A percentile compares a stretch with the other conserved stretches of the same genome.
These are phyloP conservation scores for Pseudogymnoascus sp. DNA, from an alignment of 2,329 filamentous ascomycete species.

Conservation along the genomic window DNA sequence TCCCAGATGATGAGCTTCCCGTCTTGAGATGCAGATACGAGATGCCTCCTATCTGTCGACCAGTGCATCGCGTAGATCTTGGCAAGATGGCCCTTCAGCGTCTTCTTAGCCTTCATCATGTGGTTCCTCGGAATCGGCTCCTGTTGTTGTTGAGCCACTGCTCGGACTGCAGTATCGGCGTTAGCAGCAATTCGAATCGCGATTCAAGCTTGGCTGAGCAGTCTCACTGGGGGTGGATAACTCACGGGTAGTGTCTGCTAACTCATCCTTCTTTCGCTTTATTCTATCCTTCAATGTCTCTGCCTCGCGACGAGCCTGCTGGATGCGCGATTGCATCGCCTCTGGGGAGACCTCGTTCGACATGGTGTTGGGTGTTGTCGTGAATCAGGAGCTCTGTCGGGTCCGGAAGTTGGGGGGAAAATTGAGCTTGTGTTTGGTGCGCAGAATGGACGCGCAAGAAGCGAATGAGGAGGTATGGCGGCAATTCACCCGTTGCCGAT, in stretches of 20 bases:
- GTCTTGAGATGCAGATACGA: constrained; percentile 96
- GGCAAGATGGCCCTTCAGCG: constrained; percentile 92
- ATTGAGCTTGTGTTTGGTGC: constrained; percentile 11
- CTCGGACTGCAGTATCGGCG: constrained; percentile 58
- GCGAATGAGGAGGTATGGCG: constrained; percentile 1
- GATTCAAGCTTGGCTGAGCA: neutral
- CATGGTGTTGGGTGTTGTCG: constrained; percentile 21
- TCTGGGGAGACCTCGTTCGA: constrained; percentile 58
- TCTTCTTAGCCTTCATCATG: constrained; percentile 95
- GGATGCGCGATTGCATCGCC: constrained; percentile 88
- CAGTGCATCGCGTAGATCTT: constrained; percentile 99
- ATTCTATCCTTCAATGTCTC: constrained; percentile 97
- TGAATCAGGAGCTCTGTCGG: constrained; percentile 9
- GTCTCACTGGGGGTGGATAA: constrained; percentile 23
- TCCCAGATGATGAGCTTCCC: constrained; percentile 99
- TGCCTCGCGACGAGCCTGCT: constrained; percentile 89
- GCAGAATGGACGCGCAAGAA: constrained; percentile 16
- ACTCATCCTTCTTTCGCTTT: constrained; percentile 99
- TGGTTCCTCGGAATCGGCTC: constrained; percentile 84
- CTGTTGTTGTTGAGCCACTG: constrained; percentile 86
- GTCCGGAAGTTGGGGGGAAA: constrained; percentile 5
- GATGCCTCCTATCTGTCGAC: constrained; percentile 94
- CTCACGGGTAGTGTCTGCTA: constrained; percentile 96
- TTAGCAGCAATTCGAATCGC: neutral
- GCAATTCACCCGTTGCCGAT: constrained; percentile 1